Evolutionary conservation across 148 eudicot genomes (phyloP).

Genomic region (Gaultheria prostrata): DNA sequence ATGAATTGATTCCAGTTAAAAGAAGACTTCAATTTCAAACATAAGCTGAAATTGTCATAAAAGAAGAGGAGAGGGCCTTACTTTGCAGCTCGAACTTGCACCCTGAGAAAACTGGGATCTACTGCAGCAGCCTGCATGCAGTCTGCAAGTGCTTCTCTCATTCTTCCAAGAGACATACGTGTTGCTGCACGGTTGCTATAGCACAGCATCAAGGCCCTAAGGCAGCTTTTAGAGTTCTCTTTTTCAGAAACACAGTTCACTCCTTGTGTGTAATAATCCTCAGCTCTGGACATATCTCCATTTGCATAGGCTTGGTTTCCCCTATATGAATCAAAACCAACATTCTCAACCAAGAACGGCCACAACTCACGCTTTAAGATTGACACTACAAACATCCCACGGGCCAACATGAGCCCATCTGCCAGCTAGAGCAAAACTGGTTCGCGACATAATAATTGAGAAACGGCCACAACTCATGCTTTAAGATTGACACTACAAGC

Average conservation of each 20-base stretch:
- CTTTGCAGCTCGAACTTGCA: constrained; percentile 93
- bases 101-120: constrained; percentile 80
- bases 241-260: constrained; percentile 64
- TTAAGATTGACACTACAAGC: background rate
- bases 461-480: background rate
- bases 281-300: constrained; percentile 78
- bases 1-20: background rate
- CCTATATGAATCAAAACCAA: constrained; percentile 41
- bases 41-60: background rate
- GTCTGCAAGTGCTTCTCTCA: constrained; percentile 82
- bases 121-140: constrained; percentile 69
- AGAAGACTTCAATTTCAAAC: background rate
- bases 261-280: constrained; percentile 81
- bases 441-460: too few relatives aligned
- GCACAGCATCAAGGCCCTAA: constrained; percentile 81
- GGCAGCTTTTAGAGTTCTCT: constrained; percentile 70
- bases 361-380: background rate
- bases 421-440: background rate
- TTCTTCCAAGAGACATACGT: constrained; percentile 74
- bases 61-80: constrained; percentile 29
- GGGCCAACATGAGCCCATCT: constrained; percentile 10
- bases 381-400: background rate
- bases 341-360: background rate
- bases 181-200: constrained; percentile 97
- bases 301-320: constrained; percentile 93